Conservation (phyloP, 768 basidiomycete species). For the Podaxis mareebaensis region DNA sequence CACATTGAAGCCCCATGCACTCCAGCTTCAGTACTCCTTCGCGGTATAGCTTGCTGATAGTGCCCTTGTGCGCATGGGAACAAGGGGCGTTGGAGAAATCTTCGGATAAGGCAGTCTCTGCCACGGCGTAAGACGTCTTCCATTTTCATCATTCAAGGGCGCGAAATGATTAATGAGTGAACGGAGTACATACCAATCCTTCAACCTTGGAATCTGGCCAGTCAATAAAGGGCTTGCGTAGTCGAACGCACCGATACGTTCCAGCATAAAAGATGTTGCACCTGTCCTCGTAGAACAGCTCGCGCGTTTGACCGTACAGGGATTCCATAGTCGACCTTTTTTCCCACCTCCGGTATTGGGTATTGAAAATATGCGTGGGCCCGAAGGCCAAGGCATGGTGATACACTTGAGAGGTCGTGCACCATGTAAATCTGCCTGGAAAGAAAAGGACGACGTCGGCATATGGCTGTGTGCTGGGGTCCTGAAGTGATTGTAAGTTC, state of each 20-base stretch:
- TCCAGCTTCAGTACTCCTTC: slow-evolving; percentile 2
- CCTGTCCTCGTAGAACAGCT: slow-evolving; percentile 3
- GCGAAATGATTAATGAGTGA: not conserved
- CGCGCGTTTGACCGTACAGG: not conserved
- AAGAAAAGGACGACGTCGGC: not conserved
- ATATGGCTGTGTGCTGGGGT: not conserved
- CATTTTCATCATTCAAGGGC: not conserved
- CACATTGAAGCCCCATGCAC: slow-evolving; percentile 7
- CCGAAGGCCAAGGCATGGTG: slow-evolving; percentile 7
- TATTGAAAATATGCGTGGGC: slow-evolving; percentile 4
- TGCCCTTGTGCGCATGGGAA: not conserved
- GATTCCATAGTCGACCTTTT: not conserved
- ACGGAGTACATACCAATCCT: not conserved
- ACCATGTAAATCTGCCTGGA: slow-evolving; percentile 3
- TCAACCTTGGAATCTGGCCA: not conserved
- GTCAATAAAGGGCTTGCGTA: not conserved
- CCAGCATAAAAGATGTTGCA: not conserved
- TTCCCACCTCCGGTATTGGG: not conserved
- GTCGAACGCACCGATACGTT: not conserved
- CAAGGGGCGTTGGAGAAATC: slow-evolving; percentile 5
- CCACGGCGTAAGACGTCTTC: not conserved
- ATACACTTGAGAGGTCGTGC: not conserved
- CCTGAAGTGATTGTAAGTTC: not conserved
- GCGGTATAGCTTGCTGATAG: slow-evolving; percentile 5
- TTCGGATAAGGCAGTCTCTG: not conserved